A percentile compares a stretch with the other conserved stretches of the same genome.
Evolutionary conservation across 208 protist genomes (phyloP).

Genomic region (Spongospora subterranea): DNA sequence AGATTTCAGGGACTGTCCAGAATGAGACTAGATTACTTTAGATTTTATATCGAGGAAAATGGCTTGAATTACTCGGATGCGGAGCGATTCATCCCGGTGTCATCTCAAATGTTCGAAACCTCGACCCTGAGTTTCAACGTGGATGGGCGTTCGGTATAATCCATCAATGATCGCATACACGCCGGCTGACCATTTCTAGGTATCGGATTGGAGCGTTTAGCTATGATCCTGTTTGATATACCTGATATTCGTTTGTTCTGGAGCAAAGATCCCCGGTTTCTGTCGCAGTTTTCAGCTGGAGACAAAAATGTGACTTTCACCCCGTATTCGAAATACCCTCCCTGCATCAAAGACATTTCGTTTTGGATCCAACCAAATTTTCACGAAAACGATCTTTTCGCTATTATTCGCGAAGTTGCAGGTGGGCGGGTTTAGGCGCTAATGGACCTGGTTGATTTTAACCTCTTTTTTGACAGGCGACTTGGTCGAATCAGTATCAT

Average conservation of each 20-base stretch:
- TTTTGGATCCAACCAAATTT: conserved; percentile 79
- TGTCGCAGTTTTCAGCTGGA: conserved; percentile 64
- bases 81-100: conserved; percentile 14
- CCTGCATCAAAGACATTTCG: conserved; percentile 80
- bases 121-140: neutral
- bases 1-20: neutral
- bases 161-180: neutral
- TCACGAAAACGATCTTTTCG: conserved; percentile 81
- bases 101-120: neutral
- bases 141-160: conserved; percentile 36
- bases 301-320: conserved; percentile 69
- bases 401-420: conserved; percentile 73
- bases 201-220: conserved; percentile 83
- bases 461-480: conserved; percentile 68
- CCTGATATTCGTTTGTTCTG: conserved; percentile 89
- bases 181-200: conserved; percentile 64
- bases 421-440: neutral
- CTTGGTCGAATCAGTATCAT: conserved; percentile 76
- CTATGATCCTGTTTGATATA: conserved; percentile 84
- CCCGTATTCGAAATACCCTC: conserved; percentile 80
- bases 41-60: conserved; percentile 80
- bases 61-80: conserved; percentile 77
- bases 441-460: conserved; percentile 29
- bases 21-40: conserved; percentile 46
- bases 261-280: conserved; percentile 73